Percentiles rank a stretch among this genome's conserved stretches.
phyloP scores from a whole-genome alignment of 768 basidiomycete genomes.

The Multifurca ochricompacta region DNA sequence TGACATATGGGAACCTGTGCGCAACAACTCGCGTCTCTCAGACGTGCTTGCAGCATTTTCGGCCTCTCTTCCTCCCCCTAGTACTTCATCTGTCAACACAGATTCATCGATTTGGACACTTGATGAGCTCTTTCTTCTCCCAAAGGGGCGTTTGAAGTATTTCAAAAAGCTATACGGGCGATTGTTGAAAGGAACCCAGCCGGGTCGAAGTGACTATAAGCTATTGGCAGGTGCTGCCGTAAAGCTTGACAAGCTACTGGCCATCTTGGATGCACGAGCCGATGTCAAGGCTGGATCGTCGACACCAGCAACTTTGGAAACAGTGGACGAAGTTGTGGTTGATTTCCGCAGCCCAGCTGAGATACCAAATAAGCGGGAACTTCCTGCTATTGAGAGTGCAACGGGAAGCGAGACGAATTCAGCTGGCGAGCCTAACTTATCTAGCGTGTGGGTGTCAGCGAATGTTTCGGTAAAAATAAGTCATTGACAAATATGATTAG shows the following conservation, averaged over 20 bases:
- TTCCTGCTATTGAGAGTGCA: conserved; percentile 26
- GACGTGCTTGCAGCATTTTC: conserved; percentile 67
- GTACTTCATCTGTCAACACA: conserved; percentile 28
- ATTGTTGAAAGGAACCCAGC: conserved; percentile 76
- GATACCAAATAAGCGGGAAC: background rate
- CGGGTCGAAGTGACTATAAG: conserved; percentile 80
- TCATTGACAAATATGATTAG: conserved; percentile 29
- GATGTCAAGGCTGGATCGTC: conserved; percentile 39
- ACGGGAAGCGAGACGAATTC: conserved; percentile 45
- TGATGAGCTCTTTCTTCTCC: conserved; percentile 82
- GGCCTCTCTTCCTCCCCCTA: conserved; percentile 49
- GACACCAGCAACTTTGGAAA: conserved; percentile 27
- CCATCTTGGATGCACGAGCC: conserved; percentile 53
- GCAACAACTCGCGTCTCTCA: conserved; percentile 62
- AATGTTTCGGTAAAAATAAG: background rate
- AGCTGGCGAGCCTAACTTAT: conserved; percentile 40
- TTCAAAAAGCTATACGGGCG: conserved; percentile 86
- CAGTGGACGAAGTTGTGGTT: conserved; percentile 51
- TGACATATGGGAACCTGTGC: conserved; percentile 76
- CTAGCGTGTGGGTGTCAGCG: conserved; percentile 43
- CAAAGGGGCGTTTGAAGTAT: conserved; percentile 77
- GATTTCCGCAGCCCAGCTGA: conserved; percentile 35
- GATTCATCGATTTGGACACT: conserved; percentile 63
- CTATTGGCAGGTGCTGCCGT: conserved; percentile 75
- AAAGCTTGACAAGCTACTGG: conserved; percentile 67